Conservation (phyloP, 2,329 filamentous ascomycete genomes). For the Cordyceps militaris region DNA sequence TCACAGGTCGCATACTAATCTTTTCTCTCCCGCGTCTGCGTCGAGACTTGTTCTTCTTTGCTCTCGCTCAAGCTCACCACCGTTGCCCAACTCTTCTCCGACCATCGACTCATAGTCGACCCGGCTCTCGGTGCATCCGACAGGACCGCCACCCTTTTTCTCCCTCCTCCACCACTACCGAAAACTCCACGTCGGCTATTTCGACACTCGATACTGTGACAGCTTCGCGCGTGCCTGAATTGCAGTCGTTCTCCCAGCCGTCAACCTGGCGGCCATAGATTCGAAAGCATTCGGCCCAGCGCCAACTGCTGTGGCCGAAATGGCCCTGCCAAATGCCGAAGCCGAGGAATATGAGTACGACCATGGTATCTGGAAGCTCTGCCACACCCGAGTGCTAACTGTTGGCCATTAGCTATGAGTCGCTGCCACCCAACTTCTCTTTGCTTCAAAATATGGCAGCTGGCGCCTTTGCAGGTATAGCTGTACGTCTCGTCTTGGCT, state of each 20-base stretch:
- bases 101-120: background rate
- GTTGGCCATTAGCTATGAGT: conserved; percentile 64
- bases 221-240: background rate
- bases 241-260: conserved; percentile 25
- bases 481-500: conserved; percentile 52
- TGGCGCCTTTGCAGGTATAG: conserved; percentile 93
- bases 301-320: conserved; percentile 60
- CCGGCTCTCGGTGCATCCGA: conserved; percentile 5
- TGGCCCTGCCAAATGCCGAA: conserved; percentile 62
- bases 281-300: conserved; percentile 54
- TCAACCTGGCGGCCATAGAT: conserved; percentile 58
- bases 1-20: background rate
- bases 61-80: background rate
- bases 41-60: background rate
- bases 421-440: conserved; percentile 88
- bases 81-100: background rate
- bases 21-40: background rate
- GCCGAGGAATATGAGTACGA: conserved; percentile 62
- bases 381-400: background rate
- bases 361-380: background rate
- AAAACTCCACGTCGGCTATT: background rate
- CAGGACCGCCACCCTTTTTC: conserved; percentile 7
- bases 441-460: conserved; percentile 91
- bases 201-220: background rate
- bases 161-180: background rate